Conservation (phyloP, 345 rosid genomes). For the Luvunga scandens region DNA sequence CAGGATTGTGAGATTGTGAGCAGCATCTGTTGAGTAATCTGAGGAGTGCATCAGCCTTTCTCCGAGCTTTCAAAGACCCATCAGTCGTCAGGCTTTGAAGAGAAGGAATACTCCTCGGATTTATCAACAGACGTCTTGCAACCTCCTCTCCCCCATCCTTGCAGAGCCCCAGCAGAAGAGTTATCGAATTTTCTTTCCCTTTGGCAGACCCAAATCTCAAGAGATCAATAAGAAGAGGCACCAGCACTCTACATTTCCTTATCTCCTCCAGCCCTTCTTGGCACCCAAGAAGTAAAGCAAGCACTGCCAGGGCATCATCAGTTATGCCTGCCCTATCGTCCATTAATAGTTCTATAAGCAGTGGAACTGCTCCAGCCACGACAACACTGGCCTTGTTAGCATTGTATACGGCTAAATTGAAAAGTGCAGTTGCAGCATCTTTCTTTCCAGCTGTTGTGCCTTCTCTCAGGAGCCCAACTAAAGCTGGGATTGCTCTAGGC, state of each 20-base stretch:
- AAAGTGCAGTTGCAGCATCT: conserved; percentile 61
- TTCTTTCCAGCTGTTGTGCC: conserved; percentile 53
- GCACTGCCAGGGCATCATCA: conserved; percentile 54
- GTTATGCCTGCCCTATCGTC: conserved; percentile 70
- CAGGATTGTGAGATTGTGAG: conserved; percentile 45
- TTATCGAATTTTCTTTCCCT: conserved; percentile 62
- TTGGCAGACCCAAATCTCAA: conserved; percentile 60
- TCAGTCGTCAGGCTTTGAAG: conserved; percentile 55
- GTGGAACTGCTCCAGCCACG: conserved; percentile 44
- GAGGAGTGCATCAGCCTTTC: conserved; percentile 64
- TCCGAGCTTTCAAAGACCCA: conserved; percentile 59
- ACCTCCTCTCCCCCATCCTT: conserved; percentile 65
- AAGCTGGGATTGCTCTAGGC: conserved; percentile 47
- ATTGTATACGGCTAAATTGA: conserved; percentile 46
- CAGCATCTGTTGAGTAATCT: conserved; percentile 62
- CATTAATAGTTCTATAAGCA: conserved; percentile 55
- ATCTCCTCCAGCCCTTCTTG: conserved; percentile 49
- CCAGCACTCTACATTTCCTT: conserved; percentile 41
- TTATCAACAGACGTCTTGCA: conserved; percentile 41
- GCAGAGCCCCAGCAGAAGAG: conserved; percentile 58
- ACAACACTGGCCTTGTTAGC: conserved; percentile 50
- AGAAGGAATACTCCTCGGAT: conserved; percentile 67
- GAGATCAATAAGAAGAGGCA: conserved; percentile 62
- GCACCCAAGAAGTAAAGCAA: conserved; percentile 46
- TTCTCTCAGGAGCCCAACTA: conserved; percentile 50